Percentiles rank a stretch among this genome's conserved stretches.
Evolutionary conservation across 805 yeast genomes (phyloP).

Genomic region (Candida mattraensis): DNA sequence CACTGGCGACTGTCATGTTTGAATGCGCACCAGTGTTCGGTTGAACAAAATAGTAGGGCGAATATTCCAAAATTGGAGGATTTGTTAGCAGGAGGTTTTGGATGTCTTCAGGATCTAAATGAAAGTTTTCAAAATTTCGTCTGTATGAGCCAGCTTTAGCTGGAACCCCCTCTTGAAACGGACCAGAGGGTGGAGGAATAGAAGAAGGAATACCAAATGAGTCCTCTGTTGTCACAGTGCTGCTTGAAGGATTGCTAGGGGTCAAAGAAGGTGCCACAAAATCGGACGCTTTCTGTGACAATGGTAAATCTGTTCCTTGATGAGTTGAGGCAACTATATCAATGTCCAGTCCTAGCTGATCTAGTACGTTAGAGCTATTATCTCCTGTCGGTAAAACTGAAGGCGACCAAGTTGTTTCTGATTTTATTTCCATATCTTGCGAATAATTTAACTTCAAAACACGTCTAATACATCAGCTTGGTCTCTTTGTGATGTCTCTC

Average conservation of each 20-base stretch:
- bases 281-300: background rate
- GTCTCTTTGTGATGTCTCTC: no score
- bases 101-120: conserved; percentile 36
- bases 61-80: conserved; percentile 37
- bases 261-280: background rate
- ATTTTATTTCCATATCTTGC: conserved; percentile 1
- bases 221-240: conserved; percentile 7
- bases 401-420: conserved; percentile 4
- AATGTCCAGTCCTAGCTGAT: conserved; percentile 1
- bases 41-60: conserved; percentile 15
- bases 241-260: background rate
- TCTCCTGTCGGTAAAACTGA: conserved; percentile 1
- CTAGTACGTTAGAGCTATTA: background rate
- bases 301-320: background rate
- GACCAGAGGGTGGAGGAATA: background rate
- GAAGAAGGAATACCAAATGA: background rate
- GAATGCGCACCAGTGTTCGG: conserved; percentile 1
- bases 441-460: no score
- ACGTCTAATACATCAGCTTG: no score
- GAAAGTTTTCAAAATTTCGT: conserved; percentile 27
- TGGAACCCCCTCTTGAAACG: conserved; percentile 3
- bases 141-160: no score
- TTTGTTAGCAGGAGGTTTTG: conserved; percentile 36
- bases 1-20: no score
- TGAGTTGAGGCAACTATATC: background rate